phyloP scores from a whole-genome alignment of 495 filamentous ascomycete genomes.

The Trypethelium eluteriae region DNA sequence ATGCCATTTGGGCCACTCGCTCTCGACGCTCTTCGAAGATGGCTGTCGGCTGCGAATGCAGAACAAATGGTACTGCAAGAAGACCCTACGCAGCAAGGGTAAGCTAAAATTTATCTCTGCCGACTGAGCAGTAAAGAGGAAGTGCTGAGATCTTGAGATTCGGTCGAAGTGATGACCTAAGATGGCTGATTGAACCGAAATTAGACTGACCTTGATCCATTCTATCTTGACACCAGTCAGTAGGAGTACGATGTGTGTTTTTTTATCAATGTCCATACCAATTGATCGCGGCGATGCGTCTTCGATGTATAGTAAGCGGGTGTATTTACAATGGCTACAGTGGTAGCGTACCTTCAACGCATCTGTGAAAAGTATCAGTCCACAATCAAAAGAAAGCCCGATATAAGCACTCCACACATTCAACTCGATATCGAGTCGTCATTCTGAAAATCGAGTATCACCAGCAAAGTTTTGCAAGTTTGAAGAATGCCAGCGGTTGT shows the following conservation, averaged over 20 bases:
- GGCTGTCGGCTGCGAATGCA: slow-evolving; percentile 89
- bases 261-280: slow-evolving; percentile 47
- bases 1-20: slow-evolving; percentile 54
- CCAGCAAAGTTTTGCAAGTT: not conserved
- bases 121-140: too few relatives aligned
- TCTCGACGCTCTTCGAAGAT: slow-evolving; percentile 58
- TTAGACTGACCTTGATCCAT: slow-evolving; percentile 54
- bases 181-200: not conserved
- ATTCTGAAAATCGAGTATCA: slow-evolving; percentile 38
- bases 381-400: slow-evolving; percentile 22
- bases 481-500: not conserved
- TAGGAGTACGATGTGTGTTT: not conserved
- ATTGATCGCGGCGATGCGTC: slow-evolving; percentile 78
- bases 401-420: slow-evolving; percentile 51
- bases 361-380: slow-evolving; percentile 44
- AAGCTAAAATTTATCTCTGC: too few relatives aligned
- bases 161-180: too few relatives aligned
- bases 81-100: slow-evolving; percentile 45
- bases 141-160: too few relatives aligned
- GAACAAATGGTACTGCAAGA: slow-evolving; percentile 90
- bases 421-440: slow-evolving; percentile 87
- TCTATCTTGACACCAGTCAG: slow-evolving; percentile 43
- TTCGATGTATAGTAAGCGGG: slow-evolving; percentile 28
- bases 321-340: not conserved
- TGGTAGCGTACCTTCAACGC: slow-evolving; percentile 57